phyloP scores from a whole-genome alignment of 805 yeast species.

The Spathaspora passalidarum region DNA sequence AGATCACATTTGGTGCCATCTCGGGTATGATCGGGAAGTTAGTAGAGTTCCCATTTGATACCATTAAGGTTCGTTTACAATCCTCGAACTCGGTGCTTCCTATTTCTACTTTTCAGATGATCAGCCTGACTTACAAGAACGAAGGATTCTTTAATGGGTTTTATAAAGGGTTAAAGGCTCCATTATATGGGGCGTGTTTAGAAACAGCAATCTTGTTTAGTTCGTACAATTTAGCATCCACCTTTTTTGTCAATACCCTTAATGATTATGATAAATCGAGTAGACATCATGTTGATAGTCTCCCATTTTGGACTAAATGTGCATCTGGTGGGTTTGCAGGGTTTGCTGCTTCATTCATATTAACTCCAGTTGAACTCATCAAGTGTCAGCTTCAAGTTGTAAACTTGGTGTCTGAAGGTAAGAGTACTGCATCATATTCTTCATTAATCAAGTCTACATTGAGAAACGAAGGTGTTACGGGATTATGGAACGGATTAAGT shows the following conservation, averaged over 20 bases:
- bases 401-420: conserved; percentile 25
- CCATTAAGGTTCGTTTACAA: conserved; percentile 84
- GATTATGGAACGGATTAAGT: conserved; percentile 85
- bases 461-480: conserved; percentile 54
- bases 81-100: conserved; percentile 48
- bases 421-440: conserved; percentile 27
- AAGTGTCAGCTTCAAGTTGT: conserved; percentile 84
- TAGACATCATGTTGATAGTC: conserved; percentile 19
- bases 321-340: conserved; percentile 83
- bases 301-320: conserved; percentile 46
- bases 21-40: conserved; percentile 84
- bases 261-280: conserved; percentile 16
- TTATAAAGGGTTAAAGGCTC: conserved; percentile 77
- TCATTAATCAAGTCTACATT: conserved; percentile 37
- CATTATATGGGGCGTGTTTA: conserved; percentile 84
- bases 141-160: conserved; percentile 77
- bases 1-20: conserved; percentile 48
- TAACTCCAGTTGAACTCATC: conserved; percentile 90
- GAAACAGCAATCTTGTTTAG: conserved; percentile 82
- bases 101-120: conserved; percentile 63
- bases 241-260: conserved; percentile 29
- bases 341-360: conserved; percentile 70
- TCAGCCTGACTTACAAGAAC: conserved; percentile 52
- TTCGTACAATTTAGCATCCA: conserved; percentile 44
- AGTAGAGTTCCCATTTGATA: conserved; percentile 90